Conservation (phyloP, 2,329 filamentous ascomycete genomes). For the Neofusicoccum kwambonambiense region DNA sequence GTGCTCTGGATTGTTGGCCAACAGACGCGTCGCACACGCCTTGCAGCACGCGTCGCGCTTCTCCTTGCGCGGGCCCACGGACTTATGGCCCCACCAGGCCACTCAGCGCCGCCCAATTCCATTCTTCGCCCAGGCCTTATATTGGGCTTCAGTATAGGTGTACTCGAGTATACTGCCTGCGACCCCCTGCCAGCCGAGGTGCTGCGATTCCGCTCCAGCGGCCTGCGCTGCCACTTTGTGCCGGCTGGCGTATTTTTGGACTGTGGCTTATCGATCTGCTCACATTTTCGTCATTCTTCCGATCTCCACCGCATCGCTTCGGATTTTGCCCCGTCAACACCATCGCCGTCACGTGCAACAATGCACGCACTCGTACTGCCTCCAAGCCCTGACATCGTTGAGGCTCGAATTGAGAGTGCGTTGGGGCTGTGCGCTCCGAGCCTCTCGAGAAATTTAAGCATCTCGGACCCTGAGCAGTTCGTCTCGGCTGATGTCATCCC, state of each 20-base stretch:
- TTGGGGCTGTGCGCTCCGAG: not conserved
- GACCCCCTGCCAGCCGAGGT: not conserved
- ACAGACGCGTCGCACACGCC: slow-evolving; percentile 16
- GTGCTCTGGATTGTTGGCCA: slow-evolving; percentile 14
- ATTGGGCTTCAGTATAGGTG: not conserved
- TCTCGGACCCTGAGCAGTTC: not conserved
- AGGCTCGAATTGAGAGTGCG: no score
- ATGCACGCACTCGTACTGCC: not conserved
- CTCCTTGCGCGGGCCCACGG: slow-evolving; percentile 16
- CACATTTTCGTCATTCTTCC: not conserved
- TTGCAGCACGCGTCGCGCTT: slow-evolving; percentile 18
- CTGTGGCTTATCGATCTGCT: not conserved
- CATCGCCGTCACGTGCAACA: not conserved
- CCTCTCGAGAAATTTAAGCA: not conserved
- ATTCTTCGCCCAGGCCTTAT: slow-evolving; percentile 4
- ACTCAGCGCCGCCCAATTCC: slow-evolving; percentile 1
- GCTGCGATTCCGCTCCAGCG: not conserved
- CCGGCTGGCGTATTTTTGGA: not conserved
- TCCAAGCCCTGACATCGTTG: no score
- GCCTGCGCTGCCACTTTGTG: not conserved
- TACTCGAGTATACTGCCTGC: not conserved
- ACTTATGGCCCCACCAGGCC: slow-evolving; percentile 1
- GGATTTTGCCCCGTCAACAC: not conserved
- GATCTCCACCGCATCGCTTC: not conserved
- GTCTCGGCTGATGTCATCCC: not conserved